phyloP scores from a whole-genome alignment of 2,329 filamentous ascomycete genomes.

The Hypomyces rosellus region DNA sequence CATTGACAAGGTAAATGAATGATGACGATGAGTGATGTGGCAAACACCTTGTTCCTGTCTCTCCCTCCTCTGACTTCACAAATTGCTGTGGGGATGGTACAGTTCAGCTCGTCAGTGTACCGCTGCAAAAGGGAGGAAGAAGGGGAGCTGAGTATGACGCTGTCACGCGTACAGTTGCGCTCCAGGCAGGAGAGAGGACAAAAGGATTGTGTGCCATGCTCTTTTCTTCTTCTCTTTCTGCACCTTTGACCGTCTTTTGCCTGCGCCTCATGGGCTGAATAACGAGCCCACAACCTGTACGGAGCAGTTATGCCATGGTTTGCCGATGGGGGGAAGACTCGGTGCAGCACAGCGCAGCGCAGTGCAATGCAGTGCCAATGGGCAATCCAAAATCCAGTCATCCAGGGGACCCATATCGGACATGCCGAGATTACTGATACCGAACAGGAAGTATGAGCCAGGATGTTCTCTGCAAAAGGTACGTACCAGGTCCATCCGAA shows the following conservation, averaged over 20 bases:
- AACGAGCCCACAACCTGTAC: slow-evolving; percentile 1
- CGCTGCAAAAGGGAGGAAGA: no score
- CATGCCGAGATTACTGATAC: slow-evolving; percentile 11
- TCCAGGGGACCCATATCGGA: slow-evolving; percentile 7
- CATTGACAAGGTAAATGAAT: background rate
- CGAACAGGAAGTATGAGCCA: slow-evolving; percentile 2
- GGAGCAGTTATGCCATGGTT: no score
- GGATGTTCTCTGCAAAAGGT: slow-evolving; percentile 1
- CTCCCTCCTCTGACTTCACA: no score
- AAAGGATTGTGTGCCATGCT: background rate
- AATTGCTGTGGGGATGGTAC: no score
- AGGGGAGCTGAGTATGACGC: no score
- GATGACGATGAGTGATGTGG: background rate
- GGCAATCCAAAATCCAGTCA: background rate
- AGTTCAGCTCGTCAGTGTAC: no score
- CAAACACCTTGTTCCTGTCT: background rate
- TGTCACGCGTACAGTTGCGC: background rate
- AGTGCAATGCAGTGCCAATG: background rate
- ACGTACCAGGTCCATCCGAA: slow-evolving; percentile 3
- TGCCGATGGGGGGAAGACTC: no score
- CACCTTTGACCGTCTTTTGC: slow-evolving; percentile 11
- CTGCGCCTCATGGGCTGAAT: slow-evolving; percentile 9
- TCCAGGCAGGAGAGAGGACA: background rate
- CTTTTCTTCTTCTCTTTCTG: background rate
- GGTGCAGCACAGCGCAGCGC: no score